Evolutionary conservation across 768 basidiomycete genomes (phyloP), one percentile per base, ranked within the genome.

Genomic region (Leccinum incarnatum): DNA sequence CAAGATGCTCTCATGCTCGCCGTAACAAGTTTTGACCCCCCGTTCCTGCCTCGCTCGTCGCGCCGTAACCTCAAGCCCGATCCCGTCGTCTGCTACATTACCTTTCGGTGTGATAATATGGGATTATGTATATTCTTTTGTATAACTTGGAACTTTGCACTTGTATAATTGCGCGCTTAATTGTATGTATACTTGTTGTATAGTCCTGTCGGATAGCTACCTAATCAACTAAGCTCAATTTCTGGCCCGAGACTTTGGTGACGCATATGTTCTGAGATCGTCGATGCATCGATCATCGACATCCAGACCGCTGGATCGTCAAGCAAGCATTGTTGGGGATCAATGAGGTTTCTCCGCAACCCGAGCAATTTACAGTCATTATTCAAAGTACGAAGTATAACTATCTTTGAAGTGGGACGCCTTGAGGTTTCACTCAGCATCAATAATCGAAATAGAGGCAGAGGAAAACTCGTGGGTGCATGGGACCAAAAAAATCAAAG

Each of bases 51-150:
- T 56, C 45, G 49, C 59, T 42, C 37, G 4, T 54, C 58, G 8
- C 34, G 65, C 69, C 69, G 62, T 57, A 67, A 65, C 69, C 50
- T 60, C 61, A 52, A 61, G 47, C 37, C 34, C 57, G 14, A 49
- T 49, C 48, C 49, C 19, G 42, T 48, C 56, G 47, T n/a, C 52
- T 45, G 8, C 37, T 65, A 65, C 57, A 34, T 48, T 65, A 60
- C 60, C 48, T 60, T 60, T 57, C 34, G 11, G 47, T 69, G 59
- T 67, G 57, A 65, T 69, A 62, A 70, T 70, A 65, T 66, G 65
- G 65, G 25, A 65, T 65, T 60, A 65, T 70, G 69, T 70, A 71
- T 62, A 71, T 71, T 69, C 69, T 67, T 65, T 71, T 70, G 65
- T 65, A 67, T 70, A 71, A 58, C 12, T 42, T 30, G 47, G 62